Conservation (phyloP, 116 monocot species). For the Papilionanthe hybrid region DNA sequence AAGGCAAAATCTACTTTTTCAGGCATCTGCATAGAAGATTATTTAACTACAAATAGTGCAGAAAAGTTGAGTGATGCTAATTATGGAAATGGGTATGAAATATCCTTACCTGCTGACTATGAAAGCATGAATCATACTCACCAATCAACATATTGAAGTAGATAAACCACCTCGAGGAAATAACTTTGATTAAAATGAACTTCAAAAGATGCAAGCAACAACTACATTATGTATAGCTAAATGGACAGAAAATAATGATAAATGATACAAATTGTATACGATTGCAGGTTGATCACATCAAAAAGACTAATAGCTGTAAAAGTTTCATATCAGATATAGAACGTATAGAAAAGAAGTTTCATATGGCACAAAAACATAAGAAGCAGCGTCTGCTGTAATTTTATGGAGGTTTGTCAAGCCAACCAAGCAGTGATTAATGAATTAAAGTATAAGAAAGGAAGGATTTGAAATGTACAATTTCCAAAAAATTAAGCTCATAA, state of each 20-base stretch:
- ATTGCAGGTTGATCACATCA: neutral
- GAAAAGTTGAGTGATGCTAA: no score
- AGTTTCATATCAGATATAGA: neutral
- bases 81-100: no score
- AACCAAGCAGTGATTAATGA: neutral
- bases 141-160: neutral
- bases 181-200: neutral
- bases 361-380: neutral
- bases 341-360: neutral
- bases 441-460: neutral
- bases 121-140: neutral
- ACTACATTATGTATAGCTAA: neutral
- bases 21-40: no score
- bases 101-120: neutral
- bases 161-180: neutral
- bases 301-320: neutral
- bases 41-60: no score
- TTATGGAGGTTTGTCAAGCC: neutral
- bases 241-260: neutral
- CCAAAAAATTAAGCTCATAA: constrained; percentile 58
- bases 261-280: neutral
- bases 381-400: neutral
- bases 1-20: no score
- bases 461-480: constrained; percentile 40
- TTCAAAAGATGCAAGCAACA: neutral